Evolutionary conservation across 1,139 yeast species (phyloP).

Genomic region (Saccharomyces hybrid): DNA sequence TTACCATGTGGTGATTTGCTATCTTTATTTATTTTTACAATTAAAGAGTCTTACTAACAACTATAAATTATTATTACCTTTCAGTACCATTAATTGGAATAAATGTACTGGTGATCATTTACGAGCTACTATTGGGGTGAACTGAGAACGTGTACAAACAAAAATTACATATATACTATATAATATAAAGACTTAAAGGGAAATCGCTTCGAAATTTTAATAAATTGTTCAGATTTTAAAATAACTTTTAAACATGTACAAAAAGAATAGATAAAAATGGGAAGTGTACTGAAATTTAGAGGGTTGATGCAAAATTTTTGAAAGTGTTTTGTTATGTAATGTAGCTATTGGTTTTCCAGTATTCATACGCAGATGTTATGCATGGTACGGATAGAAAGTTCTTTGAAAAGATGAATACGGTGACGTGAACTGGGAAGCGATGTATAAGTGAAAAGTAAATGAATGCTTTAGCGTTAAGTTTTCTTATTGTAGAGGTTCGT

Average conservation of each 20-base stretch:
- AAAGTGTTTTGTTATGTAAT: neutral
- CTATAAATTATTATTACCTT: neutral
- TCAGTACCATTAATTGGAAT: slow-evolving; percentile 61
- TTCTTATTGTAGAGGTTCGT: neutral
- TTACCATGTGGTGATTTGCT: neutral
- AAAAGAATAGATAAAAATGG: neutral
- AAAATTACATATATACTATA: slow-evolving; percentile 2
- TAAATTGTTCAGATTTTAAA: neutral
- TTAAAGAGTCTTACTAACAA: neutral
- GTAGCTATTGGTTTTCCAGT: neutral
- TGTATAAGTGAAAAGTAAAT: neutral
- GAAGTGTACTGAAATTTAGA: neutral
- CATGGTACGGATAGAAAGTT: neutral
- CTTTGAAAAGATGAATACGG: neutral
- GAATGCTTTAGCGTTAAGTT: neutral
- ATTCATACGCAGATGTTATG: neutral
- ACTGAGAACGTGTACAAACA: neutral
- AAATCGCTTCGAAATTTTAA: neutral
- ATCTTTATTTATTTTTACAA: neutral
- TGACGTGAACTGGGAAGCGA: too few relatives aligned
- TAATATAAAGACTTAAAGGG: slow-evolving; percentile 4
- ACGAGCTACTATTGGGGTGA: slow-evolving; percentile 68
- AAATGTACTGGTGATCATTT: slow-evolving; percentile 58
- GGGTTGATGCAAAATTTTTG: neutral
- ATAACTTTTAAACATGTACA: neutral